These are phyloP conservation scores for Wickerhamiella azymoides DNA, from an alignment of 805 yeast genomes.

Conservation along the genomic window DNA sequence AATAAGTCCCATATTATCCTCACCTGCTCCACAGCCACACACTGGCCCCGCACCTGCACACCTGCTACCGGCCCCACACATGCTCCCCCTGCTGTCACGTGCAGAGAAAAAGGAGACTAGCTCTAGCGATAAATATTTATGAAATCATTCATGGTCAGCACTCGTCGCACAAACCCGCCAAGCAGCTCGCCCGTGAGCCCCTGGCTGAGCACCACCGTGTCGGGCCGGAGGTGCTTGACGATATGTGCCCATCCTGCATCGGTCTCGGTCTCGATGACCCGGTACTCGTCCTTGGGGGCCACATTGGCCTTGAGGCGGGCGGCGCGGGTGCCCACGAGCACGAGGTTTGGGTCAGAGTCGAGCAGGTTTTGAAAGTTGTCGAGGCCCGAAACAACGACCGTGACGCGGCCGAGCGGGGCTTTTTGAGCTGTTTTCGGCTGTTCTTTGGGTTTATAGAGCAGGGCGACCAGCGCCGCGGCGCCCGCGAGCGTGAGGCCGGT, in stretches of 20 bases:
- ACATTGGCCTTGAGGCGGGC: slow-evolving; percentile 16
- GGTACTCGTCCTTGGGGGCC: slow-evolving; percentile 16
- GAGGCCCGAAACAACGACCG: slow-evolving; percentile 12
- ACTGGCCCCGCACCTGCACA: too few species aligned
- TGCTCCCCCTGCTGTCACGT: too few species aligned
- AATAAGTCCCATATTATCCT: too few species aligned
- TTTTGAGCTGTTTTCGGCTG: too few species aligned
- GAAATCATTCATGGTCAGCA: slow-evolving; percentile 12
- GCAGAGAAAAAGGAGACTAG: neutral
- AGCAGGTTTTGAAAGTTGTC: slow-evolving; percentile 18
- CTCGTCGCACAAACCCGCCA: slow-evolving; percentile 11
- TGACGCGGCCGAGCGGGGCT: neutral
- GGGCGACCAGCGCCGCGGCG: too few species aligned
- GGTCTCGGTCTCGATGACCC: slow-evolving; percentile 35
- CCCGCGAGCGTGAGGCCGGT: too few species aligned
- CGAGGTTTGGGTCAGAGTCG: slow-evolving; percentile 21
- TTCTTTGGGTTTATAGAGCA: too few species aligned
- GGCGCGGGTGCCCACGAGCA: slow-evolving; percentile 11
- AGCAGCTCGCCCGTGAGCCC: slow-evolving; percentile 9
- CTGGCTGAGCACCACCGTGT: slow-evolving; percentile 18
- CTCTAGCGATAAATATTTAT: neutral
- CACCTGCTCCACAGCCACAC: too few species aligned
- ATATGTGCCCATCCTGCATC: slow-evolving; percentile 39
- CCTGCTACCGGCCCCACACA: too few species aligned
- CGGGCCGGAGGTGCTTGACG: slow-evolving; percentile 37